A percentile compares a stretch with the other conserved stretches of the same genome.
Evolutionary conservation across 2,329 filamentous ascomycete species (phyloP).

Genomic region (Phyllosticta capitalensis): DNA sequence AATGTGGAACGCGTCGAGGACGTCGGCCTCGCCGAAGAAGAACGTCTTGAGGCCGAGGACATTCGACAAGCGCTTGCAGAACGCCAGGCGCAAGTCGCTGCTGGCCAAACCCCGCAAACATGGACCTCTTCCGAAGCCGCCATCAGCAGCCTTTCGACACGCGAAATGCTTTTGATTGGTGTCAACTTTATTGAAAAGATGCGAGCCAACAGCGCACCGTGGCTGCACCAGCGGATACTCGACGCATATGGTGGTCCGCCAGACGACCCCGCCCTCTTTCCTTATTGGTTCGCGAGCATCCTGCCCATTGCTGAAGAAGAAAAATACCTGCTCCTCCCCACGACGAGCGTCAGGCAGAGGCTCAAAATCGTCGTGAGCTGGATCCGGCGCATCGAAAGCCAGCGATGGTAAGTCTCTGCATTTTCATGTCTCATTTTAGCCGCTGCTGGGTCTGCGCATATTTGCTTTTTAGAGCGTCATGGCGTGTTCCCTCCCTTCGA

Average conservation of each 20-base stretch:
- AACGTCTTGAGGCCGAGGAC: slow-evolving; percentile 63
- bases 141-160: slow-evolving; percentile 56
- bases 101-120: slow-evolving; percentile 10
- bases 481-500: background rate
- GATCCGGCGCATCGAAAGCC: slow-evolving; percentile 63
- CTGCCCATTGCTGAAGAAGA: slow-evolving; percentile 67
- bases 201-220: slow-evolving; percentile 58
- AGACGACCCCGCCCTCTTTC: slow-evolving; percentile 64
- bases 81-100: slow-evolving; percentile 2
- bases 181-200: slow-evolving; percentile 61
- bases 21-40: slow-evolving; percentile 71
- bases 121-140: slow-evolving; percentile 13
- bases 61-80: slow-evolving; percentile 33
- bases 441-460: background rate
- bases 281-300: slow-evolving; percentile 84
- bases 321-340: slow-evolving; percentile 66
- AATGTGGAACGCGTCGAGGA: slow-evolving; percentile 70
- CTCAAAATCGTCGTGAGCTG: slow-evolving; percentile 75
- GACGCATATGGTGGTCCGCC: slow-evolving; percentile 70
- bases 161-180: slow-evolving; percentile 56
- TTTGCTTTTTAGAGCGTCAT: background rate
- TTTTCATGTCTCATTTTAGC: background rate
- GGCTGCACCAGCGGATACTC: slow-evolving; percentile 64
- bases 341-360: slow-evolving; percentile 67
- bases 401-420: slow-evolving; percentile 54